These are phyloP conservation scores for Scleromitrula shiraiana DNA, from an alignment of 2,329 filamentous ascomycete genomes.

Conservation along the genomic window DNA sequence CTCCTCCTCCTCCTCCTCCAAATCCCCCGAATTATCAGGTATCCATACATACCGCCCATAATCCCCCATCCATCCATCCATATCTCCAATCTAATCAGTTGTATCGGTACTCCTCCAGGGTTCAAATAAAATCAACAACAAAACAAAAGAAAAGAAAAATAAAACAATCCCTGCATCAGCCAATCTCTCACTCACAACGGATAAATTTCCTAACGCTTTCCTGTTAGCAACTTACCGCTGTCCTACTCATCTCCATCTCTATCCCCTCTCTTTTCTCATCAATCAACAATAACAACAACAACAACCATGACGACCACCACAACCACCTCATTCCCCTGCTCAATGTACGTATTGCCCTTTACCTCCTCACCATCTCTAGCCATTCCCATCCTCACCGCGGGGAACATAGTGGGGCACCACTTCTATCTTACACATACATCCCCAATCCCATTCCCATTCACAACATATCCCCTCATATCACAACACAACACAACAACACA, in stretches of 20 bases:
- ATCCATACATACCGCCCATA: too few species aligned
- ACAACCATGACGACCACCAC: not conserved
- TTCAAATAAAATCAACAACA: too few species aligned
- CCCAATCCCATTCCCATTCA: too few species aligned
- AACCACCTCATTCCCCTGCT: conserved; percentile 46
- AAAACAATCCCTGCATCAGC: not conserved
- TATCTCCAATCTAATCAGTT: too few species aligned
- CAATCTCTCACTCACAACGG: not conserved
- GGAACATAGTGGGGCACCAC: too few species aligned
- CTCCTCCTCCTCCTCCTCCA: too few species aligned
- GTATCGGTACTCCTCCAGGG: too few species aligned
- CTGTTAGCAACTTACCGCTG: not conserved
- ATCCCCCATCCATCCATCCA: too few species aligned
- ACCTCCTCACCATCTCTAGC: not conserved
- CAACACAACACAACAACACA: too few species aligned
- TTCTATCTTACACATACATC: too few species aligned
- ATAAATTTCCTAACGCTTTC: not conserved
- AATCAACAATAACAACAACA: not conserved
- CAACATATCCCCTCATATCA: conserved; percentile 13
- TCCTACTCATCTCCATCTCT: not conserved
- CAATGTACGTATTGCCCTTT: conserved; percentile 42
- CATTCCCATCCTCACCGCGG: not conserved
- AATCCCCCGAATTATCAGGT: too few species aligned
- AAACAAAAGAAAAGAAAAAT: not conserved
- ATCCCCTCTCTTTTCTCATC: too few species aligned